Evolutionary conservation across 768 basidiomycete species (phyloP), one percentile per base, ranked within the genome.

Genomic region (Tulasnella sp.): DNA sequence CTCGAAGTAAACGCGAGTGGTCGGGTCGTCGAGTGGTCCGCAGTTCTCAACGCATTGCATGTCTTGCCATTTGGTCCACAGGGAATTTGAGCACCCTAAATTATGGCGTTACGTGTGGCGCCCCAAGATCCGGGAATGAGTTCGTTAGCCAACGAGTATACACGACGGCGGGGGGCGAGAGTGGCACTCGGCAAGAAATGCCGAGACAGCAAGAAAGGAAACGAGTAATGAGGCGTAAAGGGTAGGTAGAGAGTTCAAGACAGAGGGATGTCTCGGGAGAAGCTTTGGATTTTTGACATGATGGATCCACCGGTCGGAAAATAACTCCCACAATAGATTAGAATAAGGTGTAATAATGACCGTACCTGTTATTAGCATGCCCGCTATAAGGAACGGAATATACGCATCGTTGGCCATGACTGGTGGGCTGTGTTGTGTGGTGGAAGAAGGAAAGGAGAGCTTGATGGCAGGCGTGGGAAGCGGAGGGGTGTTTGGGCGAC

Each of bases 11-110:
- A 95, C 87, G 76, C 88, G 90, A 46, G 86, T 86, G 3, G 82
- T 79, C 2, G 91, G 88, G 84, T 93, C 77, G 44, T 77, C 77
- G 55, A 86, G 48, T 88, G 88, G 80, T 91, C 88, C 83, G 83
- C 97, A 99, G 84, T 96, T 93, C 87, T 95, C 95, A 67, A 98
- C 96, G 83, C 97, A 99, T 90, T 98, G 95, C 94, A 98, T 97
- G 84, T 99, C 97, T 91, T 94, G 93, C 89, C 89, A 95, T 84
- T 94, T 94, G 84, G 87, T 88, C 90, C 91, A 93, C 29, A 94
- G 85, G 3, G 92, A 93, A 83, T 93, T 95, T 82, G 89, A 90
- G 44, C 80, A 80, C 26, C 77, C 80, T 78, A 71, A 37, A 13
- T 35, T 35, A 35, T 46, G 70, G 61, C n/a, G 23, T 79, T 15